These are phyloP conservation scores for Fusarium sp. DNA, from an alignment of 2,329 filamentous ascomycete species.

Conservation along the genomic window DNA sequence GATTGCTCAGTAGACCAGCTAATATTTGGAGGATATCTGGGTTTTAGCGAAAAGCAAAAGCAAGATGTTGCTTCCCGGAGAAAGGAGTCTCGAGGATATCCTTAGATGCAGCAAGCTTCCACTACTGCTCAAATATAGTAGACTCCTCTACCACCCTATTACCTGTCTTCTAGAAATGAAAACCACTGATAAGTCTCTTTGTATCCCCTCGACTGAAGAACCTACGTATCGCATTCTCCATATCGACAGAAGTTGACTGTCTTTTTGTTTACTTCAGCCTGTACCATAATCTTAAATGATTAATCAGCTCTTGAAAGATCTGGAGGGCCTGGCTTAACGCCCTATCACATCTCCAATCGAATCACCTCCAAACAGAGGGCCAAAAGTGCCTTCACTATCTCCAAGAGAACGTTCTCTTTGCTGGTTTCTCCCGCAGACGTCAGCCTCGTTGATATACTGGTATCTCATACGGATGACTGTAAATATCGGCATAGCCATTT, in stretches of 20 bases:
- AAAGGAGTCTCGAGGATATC: not conserved
- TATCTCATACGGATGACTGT: rapidly evolving
- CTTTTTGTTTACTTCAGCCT: rapidly evolving
- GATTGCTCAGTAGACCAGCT: not conserved
- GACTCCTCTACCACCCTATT: not conserved
- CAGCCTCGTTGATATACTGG: no score
- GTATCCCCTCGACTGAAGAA: rapidly evolving
- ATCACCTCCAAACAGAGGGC: no score
- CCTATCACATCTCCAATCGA: no score
- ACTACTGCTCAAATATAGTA: not conserved
- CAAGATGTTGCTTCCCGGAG: not conserved
- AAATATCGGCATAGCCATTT: not conserved
- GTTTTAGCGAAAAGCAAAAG: not conserved
- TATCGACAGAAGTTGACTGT: not conserved
- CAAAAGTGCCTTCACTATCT: no score
- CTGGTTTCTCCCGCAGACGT: no score
- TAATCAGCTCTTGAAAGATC: no score
- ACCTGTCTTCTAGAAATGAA: rapidly evolving
- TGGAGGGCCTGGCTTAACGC: no score
- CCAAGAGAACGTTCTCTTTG: no score
- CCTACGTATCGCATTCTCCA: not conserved
- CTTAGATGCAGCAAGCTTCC: rapidly evolving
- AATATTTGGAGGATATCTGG: not conserved
- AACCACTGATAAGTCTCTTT: not conserved
- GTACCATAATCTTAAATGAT: rapidly evolving